Evolutionary conservation across 768 basidiomycete species (phyloP).

Genomic region (Lactarius indigo): DNA sequence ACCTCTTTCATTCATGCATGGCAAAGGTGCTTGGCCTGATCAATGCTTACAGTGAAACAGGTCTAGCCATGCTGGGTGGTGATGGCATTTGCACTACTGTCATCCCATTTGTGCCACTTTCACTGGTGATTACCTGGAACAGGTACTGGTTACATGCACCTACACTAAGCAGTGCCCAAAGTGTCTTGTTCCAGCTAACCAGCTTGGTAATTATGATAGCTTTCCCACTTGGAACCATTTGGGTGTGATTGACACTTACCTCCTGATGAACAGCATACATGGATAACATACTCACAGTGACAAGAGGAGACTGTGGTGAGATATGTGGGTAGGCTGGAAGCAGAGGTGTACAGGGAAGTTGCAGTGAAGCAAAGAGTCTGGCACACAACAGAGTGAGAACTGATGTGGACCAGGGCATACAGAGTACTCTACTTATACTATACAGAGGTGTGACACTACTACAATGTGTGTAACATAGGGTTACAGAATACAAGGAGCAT

Average conservation of each 20-base stretch:
- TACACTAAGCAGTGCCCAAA: not conserved
- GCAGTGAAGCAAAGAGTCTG: too few species aligned
- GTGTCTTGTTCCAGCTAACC: not conserved
- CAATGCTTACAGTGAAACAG: not conserved
- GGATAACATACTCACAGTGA: too few species aligned
- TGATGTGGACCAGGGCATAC: too few species aligned
- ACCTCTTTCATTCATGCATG: slow-evolving; percentile 22
- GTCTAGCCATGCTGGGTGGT: not conserved
- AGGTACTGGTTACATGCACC: not conserved
- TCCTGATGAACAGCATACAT: too few species aligned
- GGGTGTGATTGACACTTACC: not conserved
- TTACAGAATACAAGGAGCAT: too few species aligned
- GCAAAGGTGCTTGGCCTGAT: not conserved
- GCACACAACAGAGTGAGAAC: too few species aligned
- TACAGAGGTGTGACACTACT: too few species aligned
- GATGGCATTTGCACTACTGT: not conserved
- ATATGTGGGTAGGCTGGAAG: too few species aligned
- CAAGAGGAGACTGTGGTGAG: too few species aligned
- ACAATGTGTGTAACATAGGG: too few species aligned
- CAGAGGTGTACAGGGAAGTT: too few species aligned
- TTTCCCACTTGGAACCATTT: not conserved
- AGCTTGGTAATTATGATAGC: not conserved
- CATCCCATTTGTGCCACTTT: not conserved
- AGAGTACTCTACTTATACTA: too few species aligned
- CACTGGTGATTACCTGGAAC: not conserved